Conservation (phyloP, 139 green algal species). For the Tetraselmis chui region DNA sequence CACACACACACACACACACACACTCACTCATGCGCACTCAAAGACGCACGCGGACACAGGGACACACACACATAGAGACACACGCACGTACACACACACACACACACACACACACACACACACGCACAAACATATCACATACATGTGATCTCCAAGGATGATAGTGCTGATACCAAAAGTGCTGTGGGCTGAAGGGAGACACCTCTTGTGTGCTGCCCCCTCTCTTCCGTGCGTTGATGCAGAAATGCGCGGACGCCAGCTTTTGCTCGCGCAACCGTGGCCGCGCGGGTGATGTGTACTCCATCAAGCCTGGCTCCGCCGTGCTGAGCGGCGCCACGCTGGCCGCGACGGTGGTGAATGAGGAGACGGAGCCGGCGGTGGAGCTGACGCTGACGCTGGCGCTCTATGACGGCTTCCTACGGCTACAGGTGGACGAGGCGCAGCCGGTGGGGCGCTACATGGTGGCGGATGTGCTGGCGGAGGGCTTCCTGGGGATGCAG, state of each 20-base stretch:
- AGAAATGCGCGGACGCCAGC: not conserved
- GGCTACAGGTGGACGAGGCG: constrained; percentile 72
- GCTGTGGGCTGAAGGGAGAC: too few species aligned
- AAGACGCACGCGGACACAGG: too few species aligned
- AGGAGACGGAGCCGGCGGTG: not conserved
- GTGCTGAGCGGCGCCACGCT: not conserved
- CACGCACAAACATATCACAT: too few species aligned
- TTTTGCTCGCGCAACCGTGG: not conserved
- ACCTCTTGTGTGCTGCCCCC: too few species aligned
- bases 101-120: too few species aligned
- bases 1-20: too few species aligned
- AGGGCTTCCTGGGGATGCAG: constrained; percentile 22
- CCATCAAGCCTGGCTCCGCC: not conserved
- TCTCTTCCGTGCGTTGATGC: too few species aligned
- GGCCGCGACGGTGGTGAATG: not conserved
- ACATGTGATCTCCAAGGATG: too few species aligned
- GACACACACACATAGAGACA: too few species aligned
- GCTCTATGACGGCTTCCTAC: constrained; percentile 54
- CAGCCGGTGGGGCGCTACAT: constrained; percentile 45
- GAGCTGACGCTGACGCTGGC: constrained; percentile 43
- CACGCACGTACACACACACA: too few species aligned
- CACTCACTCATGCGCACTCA: too few species aligned
- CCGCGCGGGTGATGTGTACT: not conserved
- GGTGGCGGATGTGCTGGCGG: constrained; percentile 64
- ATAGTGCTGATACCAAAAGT: too few species aligned